Base-by-base conservation (phyloP, 225 moss, liverwort and hornwort genomes). In the Physcomitrellopsis africana region DNA sequence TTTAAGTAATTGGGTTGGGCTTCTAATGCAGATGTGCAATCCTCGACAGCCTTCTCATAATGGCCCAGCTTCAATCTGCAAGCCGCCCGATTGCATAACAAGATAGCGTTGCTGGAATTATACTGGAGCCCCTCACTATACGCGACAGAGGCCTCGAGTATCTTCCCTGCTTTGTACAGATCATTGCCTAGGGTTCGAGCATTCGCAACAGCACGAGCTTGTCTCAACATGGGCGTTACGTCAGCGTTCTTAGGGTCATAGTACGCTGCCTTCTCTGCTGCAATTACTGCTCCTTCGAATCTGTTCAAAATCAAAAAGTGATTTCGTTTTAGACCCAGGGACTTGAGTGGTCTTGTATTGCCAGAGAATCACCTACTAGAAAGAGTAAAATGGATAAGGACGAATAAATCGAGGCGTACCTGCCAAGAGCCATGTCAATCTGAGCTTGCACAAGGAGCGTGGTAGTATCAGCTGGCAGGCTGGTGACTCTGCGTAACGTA, bases 11-110 rank as follows among this genome's bases (percentile, higher is more conserved):
- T 92, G 10, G 96, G 96, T 60, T 96, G 96, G n/a, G 89, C 96
- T 65, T 91, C 91, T 56, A 96, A 70, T 11, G 94, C 96, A n/a
- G 91, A 88, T 42, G 91, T 94, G 83, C 96, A 94, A 51, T 96
- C 96, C 75, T 94, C 96, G 58, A 94, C 94, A 16, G 96, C 94
- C 79, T 94, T 96, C 82, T 96, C 96, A 67, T 94, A 96, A n/a
- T 96, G 96, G 27, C 91, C 92, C 43, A 87, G 76, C 56, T 94
- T 96, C 5, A 91, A 77, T 68, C 96, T 91, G 86, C 96, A 96
- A 19, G 96, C 94, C 0, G 96, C 96, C 41, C 96, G 90, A 54
- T 96, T 96, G 76, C 96, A 96, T 49, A 96, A 23, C 66, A 96
- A 78, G 53, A 91, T 92, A 8, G 96, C 76, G 51, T 94, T 94